Percentiles rank a stretch among this genome's conserved stretches.
These are phyloP conservation scores for Endocalyx cinctus DNA, from an alignment of 2,329 filamentous ascomycete genomes.

Conservation along the genomic window DNA sequence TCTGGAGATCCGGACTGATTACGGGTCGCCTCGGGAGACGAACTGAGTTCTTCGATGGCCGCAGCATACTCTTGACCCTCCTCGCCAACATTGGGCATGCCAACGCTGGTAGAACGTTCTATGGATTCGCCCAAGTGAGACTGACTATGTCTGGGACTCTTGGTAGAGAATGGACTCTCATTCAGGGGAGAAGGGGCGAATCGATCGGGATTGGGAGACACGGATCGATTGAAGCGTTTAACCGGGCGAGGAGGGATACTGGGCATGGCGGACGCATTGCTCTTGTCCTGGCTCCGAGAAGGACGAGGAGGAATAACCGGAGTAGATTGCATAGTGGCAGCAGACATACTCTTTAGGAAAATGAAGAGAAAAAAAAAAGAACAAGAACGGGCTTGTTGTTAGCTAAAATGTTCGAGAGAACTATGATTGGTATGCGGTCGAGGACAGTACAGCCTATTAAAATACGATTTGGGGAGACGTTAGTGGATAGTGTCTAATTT, in stretches of 20 bases:
- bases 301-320: constrained; percentile 57
- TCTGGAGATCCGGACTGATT: constrained; percentile 48
- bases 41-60: constrained; percentile 41
- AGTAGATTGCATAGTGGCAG: constrained; percentile 42
- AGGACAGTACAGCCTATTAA: constrained; percentile 14
- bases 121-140: constrained; percentile 37
- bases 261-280: constrained; percentile 43
- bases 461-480: too few relatives aligned
- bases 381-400: constrained; percentile 12
- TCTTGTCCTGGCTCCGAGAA: constrained; percentile 43
- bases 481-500: too few relatives aligned
- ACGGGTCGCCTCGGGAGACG: constrained; percentile 34
- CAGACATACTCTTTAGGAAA: constrained; percentile 38
- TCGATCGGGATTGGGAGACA: constrained; percentile 71
- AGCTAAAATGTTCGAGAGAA: constrained; percentile 17
- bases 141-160: constrained; percentile 38
- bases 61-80: constrained; percentile 85
- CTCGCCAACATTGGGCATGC: constrained; percentile 79
- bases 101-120: constrained; percentile 69
- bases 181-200: constrained; percentile 86
- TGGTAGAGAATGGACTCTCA: constrained; percentile 53
- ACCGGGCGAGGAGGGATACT: constrained; percentile 74
- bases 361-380: constrained; percentile 7
- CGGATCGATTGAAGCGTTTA: constrained; percentile 65
- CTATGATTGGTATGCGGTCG: constrained; percentile 14